Conservation (phyloP, 208 protist species). For the Leishmania lainsoni region DNA sequence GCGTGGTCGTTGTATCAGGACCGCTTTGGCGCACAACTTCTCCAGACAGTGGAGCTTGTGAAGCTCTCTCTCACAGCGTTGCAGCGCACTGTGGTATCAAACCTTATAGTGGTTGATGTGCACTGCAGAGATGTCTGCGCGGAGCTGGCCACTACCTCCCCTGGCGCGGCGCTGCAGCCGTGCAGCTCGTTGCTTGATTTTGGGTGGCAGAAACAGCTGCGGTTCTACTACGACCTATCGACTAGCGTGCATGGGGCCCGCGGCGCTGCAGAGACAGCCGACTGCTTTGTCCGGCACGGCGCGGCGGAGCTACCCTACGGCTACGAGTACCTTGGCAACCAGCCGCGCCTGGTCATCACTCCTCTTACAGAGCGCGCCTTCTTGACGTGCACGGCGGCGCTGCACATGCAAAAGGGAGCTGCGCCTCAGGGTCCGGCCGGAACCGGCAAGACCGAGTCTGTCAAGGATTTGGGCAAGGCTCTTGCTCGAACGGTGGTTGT, state of each 20-base stretch:
- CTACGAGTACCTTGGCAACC: conserved; percentile 97
- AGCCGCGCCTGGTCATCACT: conserved; percentile 95
- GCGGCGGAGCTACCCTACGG: conserved; percentile 88
- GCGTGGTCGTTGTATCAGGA: conserved; percentile 72
- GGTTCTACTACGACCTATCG: conserved; percentile 86
- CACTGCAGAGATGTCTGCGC: conserved; percentile 93
- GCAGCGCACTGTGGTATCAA: conserved; percentile 88
- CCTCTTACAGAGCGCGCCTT: conserved; percentile 96
- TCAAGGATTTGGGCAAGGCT: conserved; percentile 94
- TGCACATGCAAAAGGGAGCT: conserved; percentile 93
- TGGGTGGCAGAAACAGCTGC: conserved; percentile 93
- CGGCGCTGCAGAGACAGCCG: conserved; percentile 9
- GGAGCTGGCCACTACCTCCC: conserved; percentile 49
- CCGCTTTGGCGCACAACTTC: conserved; percentile 77
- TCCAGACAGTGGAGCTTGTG: conserved; percentile 90
- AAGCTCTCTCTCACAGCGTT: conserved; percentile 77
- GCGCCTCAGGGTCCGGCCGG: conserved; percentile 94
- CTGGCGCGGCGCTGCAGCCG: background rate
- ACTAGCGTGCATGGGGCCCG: conserved; percentile 32
- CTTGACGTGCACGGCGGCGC: conserved; percentile 91
- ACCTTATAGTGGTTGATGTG: conserved; percentile 95
- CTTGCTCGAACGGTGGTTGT: conserved; percentile 93
- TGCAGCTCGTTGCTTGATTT: conserved; percentile 83
- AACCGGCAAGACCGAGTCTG: conserved; percentile 97
- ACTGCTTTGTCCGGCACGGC: conserved; percentile 85